These are phyloP conservation scores for Penicillium coffeae DNA, from an alignment of 495 filamentous ascomycete genomes.

Conservation along the genomic window DNA sequence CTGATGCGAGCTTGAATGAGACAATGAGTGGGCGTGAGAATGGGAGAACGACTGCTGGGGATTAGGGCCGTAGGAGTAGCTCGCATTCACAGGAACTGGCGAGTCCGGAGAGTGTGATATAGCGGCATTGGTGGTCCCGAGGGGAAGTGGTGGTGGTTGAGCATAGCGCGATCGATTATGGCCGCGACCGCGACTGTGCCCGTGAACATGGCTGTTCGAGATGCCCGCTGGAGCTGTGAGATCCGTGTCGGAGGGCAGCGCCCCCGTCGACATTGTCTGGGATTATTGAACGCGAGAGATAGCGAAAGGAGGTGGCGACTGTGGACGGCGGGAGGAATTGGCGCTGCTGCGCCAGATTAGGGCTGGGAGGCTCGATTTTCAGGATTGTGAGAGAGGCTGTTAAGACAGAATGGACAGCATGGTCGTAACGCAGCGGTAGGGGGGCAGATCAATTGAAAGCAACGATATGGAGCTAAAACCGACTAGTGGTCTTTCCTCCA, in stretches of 20 bases:
- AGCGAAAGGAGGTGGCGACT: slow-evolving; percentile 1
- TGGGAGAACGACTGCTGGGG: slow-evolving; percentile 17
- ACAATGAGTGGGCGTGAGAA: slow-evolving; percentile 26
- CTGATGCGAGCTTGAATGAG: slow-evolving; percentile 24
- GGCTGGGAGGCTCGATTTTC: slow-evolving; percentile 6
- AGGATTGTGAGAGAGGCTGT: background rate
- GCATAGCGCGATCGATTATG: slow-evolving; percentile 39
- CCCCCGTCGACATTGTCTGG: slow-evolving; percentile 39
- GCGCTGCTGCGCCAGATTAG: no score
- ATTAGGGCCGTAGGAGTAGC: slow-evolving; percentile 21
- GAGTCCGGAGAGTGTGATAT: slow-evolving; percentile 14
- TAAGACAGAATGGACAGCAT: slow-evolving; percentile 5
- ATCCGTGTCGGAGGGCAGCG: slow-evolving; percentile 30
- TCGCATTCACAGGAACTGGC: slow-evolving; percentile 13
- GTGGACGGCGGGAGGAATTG: background rate
- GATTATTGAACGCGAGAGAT: slow-evolving; percentile 4
- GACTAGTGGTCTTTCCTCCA: background rate
- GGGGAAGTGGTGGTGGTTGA: slow-evolving; percentile 30
- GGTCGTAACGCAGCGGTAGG: background rate
- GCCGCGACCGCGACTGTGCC: slow-evolving; percentile 37
- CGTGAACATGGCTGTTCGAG: slow-evolving; percentile 26
- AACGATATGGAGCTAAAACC: background rate
- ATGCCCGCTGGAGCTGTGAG: slow-evolving; percentile 18
- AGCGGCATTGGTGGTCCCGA: slow-evolving; percentile 16
- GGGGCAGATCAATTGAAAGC: background rate